Base-by-base conservation (phyloP, 2,329 filamentous ascomycete genomes). In the Diaporthe vaccinii region DNA sequence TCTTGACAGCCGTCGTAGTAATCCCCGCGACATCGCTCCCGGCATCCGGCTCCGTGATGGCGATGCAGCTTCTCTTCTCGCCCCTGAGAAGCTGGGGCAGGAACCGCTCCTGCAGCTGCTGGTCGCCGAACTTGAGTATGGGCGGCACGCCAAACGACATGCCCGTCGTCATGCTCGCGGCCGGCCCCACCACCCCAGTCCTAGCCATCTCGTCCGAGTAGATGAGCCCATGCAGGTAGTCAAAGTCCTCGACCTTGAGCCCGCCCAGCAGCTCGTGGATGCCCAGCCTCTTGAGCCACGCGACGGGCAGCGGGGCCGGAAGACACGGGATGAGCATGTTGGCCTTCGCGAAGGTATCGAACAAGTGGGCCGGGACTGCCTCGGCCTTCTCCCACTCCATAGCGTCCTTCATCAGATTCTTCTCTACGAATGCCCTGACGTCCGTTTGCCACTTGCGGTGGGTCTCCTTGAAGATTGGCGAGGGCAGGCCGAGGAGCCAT, bases 1-100 rank as follows among this genome's bases (percentile, higher is more conserved):
- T 89, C 82, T 91, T 92, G 5, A 83, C 85, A 2, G 93, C 93
- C 0, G 91, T 93, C 0, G 93, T 95, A 5, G 88, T 87, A 78
- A 95, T 93, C 79, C 92, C 93, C 9, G 93, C 92, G 1, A 95
- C 94, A 80, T 95, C 93, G 71, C 89, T 92, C 0, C 94, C 93
- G 0, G 93, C 93, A 71, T 91, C 91, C 0, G 94, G 94, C 81
- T 96, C 94, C 0, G 94, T 96, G 79, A 96, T 95, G 14, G 93
- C 94, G 78, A 96, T 95, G 80, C 93, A 95, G 20, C 87, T 87
- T 57, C 93, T 86, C 83, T 92, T 94, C 80, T 87, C 88, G 9
- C 92, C 92, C 0, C 88, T 89, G 17, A 95, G 85, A 0, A 95
- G 85, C 69, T 93, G 92, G 0, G 93, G 93, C 10, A 95, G 84